These are phyloP conservation scores for Blastomyces gilchristii DNA, from an alignment of 2,329 filamentous ascomycete genomes.

Conservation along the genomic window DNA sequence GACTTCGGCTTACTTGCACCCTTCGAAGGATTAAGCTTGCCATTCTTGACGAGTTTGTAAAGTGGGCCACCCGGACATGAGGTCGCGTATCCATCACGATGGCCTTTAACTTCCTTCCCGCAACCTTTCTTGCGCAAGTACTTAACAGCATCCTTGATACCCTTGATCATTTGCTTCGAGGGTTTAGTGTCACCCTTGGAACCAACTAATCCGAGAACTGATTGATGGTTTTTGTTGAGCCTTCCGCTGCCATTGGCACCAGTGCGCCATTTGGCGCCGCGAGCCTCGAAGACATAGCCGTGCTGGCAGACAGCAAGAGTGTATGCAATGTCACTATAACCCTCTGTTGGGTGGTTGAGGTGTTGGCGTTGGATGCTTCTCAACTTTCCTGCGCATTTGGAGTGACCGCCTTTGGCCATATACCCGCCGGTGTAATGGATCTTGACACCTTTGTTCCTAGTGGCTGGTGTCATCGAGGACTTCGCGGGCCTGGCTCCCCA, in stretches of 20 bases:
- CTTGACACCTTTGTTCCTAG: constrained; percentile 7
- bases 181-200: neutral
- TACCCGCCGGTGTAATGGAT: constrained; percentile 6
- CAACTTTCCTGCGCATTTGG: constrained; percentile 5
- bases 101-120: constrained; percentile 7
- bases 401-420: constrained; percentile 1
- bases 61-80: constrained; percentile 8
- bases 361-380: constrained; percentile 4
- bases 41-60: constrained; percentile 6
- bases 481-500: constrained; percentile 3
- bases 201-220: constrained; percentile 6
- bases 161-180: neutral
- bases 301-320: constrained; percentile 11
- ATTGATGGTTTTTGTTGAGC: constrained; percentile 6
- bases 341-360: neutral
- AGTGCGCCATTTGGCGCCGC: neutral
- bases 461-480: neutral
- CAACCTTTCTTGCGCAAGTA: constrained; percentile 7
- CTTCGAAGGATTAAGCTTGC: constrained; percentile 6
- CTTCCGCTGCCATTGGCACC: constrained; percentile 6
- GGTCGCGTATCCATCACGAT: constrained; percentile 7
- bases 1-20: neutral
- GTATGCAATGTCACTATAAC: constrained; percentile 8
- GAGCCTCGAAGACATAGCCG: constrained; percentile 9
- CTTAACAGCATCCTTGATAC: constrained; percentile 9